Base-by-base conservation (phyloP, 169 alveolate species). In the Cryptosporidium baileyi region DNA sequence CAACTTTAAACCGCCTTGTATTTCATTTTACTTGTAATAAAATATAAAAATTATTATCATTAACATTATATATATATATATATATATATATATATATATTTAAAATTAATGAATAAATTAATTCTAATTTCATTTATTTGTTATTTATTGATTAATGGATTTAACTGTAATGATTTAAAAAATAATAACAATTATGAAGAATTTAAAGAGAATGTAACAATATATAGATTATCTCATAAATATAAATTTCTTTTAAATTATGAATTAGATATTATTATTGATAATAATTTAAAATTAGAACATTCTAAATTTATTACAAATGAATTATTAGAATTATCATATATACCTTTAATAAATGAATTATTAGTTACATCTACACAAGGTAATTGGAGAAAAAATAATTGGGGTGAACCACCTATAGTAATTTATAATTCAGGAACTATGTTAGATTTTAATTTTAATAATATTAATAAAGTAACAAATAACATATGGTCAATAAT, bases 331-430 rank as follows among this genome's bases (percentile, higher is more conserved):
- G 41, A 34, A 24, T n/a, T 74, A 22, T 40, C 41, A 3, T 30
- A 74, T 5, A 13, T 74, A 22, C 49, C 40, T 13, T 32, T 54
- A 34, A 5, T 74, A 0, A 43, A 34, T 8, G 67, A 51, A 9
- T 6, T 74, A 36, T 54, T 74, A 5, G 74, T 57, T 9, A 47
- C 43, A 26, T 54, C 85, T 1, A 59, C 67, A 15, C 85, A 74
- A 17, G 85, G 85, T 8, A 51, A 22, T 19, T 74, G 85, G 85
- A 74, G 85, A 41, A 32, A 26, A 9, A 15, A 26, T 34, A 74
- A 32, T 36, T 74, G 85, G 85, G 85, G 85, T 9, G 67, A 51
- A 24, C 85, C 85, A 19, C 85, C 85, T 34, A 38, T 11, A 0
- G 22, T 15, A 1, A 57, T 57, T 38, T 74, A 74, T 41, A 36